Evolutionary conservation across 345 rosid genomes (phyloP), one percentile per base, ranked within the genome.

Genomic region (Pseudoturritis turrita): DNA sequence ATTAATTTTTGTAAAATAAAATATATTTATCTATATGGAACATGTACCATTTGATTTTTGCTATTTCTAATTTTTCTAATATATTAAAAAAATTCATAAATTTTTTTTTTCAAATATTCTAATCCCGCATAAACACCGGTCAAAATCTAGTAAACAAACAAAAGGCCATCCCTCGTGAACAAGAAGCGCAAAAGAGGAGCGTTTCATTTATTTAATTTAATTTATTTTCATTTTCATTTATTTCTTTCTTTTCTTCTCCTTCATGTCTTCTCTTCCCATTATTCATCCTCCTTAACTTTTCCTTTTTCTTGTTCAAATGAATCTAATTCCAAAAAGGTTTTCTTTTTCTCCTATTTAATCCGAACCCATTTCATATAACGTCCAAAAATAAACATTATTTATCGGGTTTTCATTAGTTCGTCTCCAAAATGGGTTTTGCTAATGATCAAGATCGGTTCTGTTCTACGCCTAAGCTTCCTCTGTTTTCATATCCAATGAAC

Each of bases 381-480:
- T 53, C 53, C 28, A 76, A 53, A 57, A n/a, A n/a, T n/a, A n/a
- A n/a, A n/a, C n/a, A n/a, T n/a, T n/a, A n/a, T n/a, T n/a, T 74
- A 12, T 44, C 43, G 33, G 31, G 56, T 36, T 23, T 33, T 49
- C 62, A 36, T 58, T 47, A 33, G 41, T 26, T 10, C 12, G 9
- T 17, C 33, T 56, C 25, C 7, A 51, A 17, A 14, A 36, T 46
- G 81, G 52, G 17, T 44, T 76, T 19, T 17, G 51, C 4, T 22
- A 49, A 64, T 4, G 61, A 71, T 65, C 67, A 71, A 64, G 77
- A 77, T 14, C 60, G 66, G 53, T 71, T 71, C 62, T 25, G 55
- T 49, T 63, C 72, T 2, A 82, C 85, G 6, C 89, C 86, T 10
- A 85, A 84, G 80, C 89, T 91, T 49, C 73, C 86, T 50, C 74